Conservation (phyloP, 202 grass and related monocot species). For the Carex arenaria region DNA sequence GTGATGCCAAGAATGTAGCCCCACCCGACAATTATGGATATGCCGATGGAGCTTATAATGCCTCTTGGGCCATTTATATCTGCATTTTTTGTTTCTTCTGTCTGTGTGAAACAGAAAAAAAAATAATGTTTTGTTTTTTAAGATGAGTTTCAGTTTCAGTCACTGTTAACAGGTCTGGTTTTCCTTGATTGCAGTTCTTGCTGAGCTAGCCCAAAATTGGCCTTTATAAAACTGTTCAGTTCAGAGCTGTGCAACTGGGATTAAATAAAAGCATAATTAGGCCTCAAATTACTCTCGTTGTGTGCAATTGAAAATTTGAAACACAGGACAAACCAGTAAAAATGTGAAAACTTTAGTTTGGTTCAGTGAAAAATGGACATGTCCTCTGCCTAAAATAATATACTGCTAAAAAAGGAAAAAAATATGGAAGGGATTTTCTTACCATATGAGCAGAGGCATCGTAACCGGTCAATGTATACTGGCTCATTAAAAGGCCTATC, state of each 20-base stretch:
- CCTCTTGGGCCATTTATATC: constrained; percentile 87
- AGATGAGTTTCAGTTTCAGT: neutral
- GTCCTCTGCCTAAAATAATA: neutral
- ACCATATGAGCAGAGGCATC: constrained; percentile 96
- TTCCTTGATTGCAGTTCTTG: neutral
- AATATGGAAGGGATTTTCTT: neutral
- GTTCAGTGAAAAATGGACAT: neutral
- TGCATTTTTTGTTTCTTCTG: constrained; percentile 82
- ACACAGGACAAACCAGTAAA: neutral
- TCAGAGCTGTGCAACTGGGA: neutral
- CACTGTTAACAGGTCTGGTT: neutral
- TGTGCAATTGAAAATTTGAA: neutral
- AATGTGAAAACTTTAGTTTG: neutral
- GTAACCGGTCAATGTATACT: constrained; percentile 84
- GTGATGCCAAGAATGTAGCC: constrained; percentile 85
- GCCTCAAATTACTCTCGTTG: neutral
- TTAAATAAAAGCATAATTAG: neutral
- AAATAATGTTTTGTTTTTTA: neutral
- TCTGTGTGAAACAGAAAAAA: constrained; percentile 27
- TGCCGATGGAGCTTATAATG: constrained; percentile 76
- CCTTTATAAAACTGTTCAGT: neutral
- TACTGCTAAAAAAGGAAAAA: neutral
- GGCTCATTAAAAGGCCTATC: constrained; percentile 85
- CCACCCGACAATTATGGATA: constrained; percentile 82
- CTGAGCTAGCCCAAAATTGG: neutral